Percentiles rank a stretch among this genome's conserved stretches.
Evolutionary conservation across 129 eudicot genomes (phyloP).

Genomic region (Helichrysum umbraculigerum): DNA sequence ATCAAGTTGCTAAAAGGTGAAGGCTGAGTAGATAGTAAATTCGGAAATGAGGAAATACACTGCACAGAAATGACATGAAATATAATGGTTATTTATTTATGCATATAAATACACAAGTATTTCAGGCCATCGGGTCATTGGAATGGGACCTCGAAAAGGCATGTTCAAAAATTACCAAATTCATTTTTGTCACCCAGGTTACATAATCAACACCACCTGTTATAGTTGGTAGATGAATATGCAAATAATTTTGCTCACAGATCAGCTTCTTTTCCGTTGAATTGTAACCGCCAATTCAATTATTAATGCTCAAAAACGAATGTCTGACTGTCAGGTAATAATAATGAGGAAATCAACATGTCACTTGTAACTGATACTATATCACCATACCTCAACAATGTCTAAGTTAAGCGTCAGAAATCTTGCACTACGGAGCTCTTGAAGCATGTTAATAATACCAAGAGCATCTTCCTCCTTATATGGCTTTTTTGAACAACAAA

Average conservation of each 20-base stretch:
- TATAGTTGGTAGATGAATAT: too few relatives aligned
- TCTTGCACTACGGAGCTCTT: slow-evolving; percentile 14
- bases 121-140: background rate
- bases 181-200: too few relatives aligned
- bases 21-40: slow-evolving; percentile 1
- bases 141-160: too few relatives aligned
- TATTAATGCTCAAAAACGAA: too few relatives aligned
- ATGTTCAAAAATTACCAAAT: too few relatives aligned
- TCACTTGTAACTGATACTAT: background rate
- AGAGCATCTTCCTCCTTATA: slow-evolving; percentile 1
- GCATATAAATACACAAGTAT: background rate
- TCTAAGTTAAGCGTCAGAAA: slow-evolving; percentile 14
- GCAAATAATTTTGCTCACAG: too few relatives aligned
- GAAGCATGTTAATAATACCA: slow-evolving; percentile 18
- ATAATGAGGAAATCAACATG: background rate
- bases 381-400: slow-evolving; percentile 25
- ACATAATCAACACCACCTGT: too few relatives aligned
- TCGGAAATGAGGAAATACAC: slow-evolving; percentile 8
- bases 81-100: too few relatives aligned
- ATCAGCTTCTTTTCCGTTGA: too few relatives aligned
- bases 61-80: too few relatives aligned
- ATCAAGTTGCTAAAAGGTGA: slow-evolving; percentile 21
- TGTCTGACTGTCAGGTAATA: background rate
- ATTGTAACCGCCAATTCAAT: too few relatives aligned
- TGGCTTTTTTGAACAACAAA: background rate